Evolutionary conservation across 495 filamentous ascomycete species (phyloP).

Genomic region (Xylaria intraflava): DNA sequence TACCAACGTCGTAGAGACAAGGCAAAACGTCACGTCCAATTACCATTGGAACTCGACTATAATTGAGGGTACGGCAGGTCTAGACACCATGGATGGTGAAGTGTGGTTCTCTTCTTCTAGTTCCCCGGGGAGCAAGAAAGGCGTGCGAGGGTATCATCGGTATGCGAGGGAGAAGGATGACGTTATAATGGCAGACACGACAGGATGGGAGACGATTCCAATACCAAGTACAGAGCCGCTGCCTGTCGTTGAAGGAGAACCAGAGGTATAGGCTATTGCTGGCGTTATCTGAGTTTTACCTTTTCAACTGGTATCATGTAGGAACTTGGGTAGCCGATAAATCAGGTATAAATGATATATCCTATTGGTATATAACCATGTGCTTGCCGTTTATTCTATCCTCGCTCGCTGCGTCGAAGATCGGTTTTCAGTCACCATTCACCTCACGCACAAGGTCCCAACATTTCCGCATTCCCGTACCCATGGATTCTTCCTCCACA

Average conservation of each 20-base stretch:
- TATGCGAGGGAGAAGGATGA: constrained; percentile 23
- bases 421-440: constrained; percentile 2
- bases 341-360: not conserved
- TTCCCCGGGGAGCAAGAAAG: not conserved
- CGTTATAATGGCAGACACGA: constrained; percentile 9
- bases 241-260: constrained; percentile 13
- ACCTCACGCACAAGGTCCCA: constrained; percentile 32
- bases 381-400: not conserved
- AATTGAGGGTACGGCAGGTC: constrained; percentile 15
- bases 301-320: too few species aligned
- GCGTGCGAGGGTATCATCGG: constrained; percentile 11
- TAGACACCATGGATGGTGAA: constrained; percentile 22
- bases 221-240: constrained; percentile 17
- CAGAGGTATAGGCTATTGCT: constrained; percentile 6
- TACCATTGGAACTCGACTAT: constrained; percentile 27
- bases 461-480: constrained; percentile 44
- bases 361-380: not conserved
- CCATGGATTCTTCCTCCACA: constrained; percentile 38
- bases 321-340: too few species aligned
- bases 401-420: not conserved
- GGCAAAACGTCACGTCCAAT: constrained; percentile 23
- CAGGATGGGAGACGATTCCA: constrained; percentile 12
- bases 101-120: constrained; percentile 20
- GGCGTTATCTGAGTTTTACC: too few species aligned
- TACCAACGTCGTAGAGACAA: constrained; percentile 11